A percentile compares a stretch with the other conserved stretches of the same genome.
phyloP scores from a whole-genome alignment of 1,139 yeast genomes.

The Saccharomycopsis phalli region DNA sequence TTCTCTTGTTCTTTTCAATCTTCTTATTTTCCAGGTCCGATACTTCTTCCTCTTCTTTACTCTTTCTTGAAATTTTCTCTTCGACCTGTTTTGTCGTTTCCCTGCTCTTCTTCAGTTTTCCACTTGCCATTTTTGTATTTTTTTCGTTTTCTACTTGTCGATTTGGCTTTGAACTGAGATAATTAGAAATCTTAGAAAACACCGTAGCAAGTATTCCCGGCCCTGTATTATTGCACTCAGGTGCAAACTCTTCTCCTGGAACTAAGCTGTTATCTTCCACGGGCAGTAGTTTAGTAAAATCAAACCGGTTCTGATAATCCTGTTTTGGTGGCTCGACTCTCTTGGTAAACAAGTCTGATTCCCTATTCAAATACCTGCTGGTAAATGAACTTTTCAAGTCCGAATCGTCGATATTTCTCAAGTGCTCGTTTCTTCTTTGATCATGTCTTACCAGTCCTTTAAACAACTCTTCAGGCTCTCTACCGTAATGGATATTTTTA shows the following conservation, averaged over 20 bases:
- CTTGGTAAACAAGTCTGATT: too few relatives aligned
- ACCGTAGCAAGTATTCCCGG: slow-evolving; percentile 12
- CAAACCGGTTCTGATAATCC: too few relatives aligned
- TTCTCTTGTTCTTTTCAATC: background rate
- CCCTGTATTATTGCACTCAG: slow-evolving; percentile 3
- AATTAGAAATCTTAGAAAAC: slow-evolving; percentile 14
- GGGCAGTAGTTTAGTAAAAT: too few relatives aligned
- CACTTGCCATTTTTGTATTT: background rate
- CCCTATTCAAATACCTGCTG: too few relatives aligned
- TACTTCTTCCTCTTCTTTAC: background rate
- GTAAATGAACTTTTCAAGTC: too few relatives aligned
- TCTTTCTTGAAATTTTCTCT: background rate
- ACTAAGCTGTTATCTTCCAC: too few relatives aligned
- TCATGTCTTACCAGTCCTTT: too few relatives aligned
- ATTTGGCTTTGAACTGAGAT: slow-evolving; percentile 4
- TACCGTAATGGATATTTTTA: too few relatives aligned
- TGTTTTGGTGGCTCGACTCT: too few relatives aligned
- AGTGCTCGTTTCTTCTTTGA: too few relatives aligned
- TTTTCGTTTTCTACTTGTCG: slow-evolving; percentile 1
- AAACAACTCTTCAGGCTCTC: too few relatives aligned
- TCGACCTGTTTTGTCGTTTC: slow-evolving; percentile 7
- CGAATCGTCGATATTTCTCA: too few relatives aligned
- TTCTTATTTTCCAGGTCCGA: background rate
- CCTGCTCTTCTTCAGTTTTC: slow-evolving; percentile 7
- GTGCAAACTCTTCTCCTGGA: slow-evolving; percentile 18